These are phyloP conservation scores for Pochonia chlamydosporia DNA, from an alignment of 2,329 filamentous ascomycete genomes.

Conservation along the genomic window DNA sequence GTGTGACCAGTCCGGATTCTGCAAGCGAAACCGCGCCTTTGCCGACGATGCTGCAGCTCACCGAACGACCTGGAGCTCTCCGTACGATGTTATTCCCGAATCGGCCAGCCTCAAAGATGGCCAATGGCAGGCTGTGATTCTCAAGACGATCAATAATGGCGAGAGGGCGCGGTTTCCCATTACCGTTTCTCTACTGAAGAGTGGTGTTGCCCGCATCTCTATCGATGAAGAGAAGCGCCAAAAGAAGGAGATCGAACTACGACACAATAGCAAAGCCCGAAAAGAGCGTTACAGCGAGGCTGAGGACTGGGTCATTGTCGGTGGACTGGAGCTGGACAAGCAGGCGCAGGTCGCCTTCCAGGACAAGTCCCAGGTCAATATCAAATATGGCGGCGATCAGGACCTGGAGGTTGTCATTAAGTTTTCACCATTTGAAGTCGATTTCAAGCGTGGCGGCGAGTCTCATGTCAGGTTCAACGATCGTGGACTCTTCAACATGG, in stretches of 20 bases:
- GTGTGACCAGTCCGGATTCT: slow-evolving; percentile 93
- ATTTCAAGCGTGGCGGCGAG: slow-evolving; percentile 78
- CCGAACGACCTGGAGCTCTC: slow-evolving; percentile 66
- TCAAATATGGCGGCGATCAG: slow-evolving; percentile 72
- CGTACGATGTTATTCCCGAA: slow-evolving; percentile 69
- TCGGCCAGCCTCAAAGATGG: slow-evolving; percentile 74
- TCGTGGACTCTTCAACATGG: slow-evolving; percentile 83
- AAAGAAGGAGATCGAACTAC: slow-evolving; percentile 81
- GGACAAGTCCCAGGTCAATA: slow-evolving; percentile 61
- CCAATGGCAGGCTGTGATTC: slow-evolving; percentile 70
- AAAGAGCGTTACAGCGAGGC: slow-evolving; percentile 96
- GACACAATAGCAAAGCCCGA: slow-evolving; percentile 74
- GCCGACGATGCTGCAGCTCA: slow-evolving; percentile 68
- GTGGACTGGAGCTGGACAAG: slow-evolving; percentile 68
- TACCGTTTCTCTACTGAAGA: slow-evolving; percentile 82
- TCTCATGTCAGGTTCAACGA: slow-evolving; percentile 86
- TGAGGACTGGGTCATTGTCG: slow-evolving; percentile 79
- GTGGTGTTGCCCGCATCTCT: slow-evolving; percentile 78
- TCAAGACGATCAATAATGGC: slow-evolving; percentile 65
- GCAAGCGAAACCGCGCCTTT: slow-evolving; percentile 86
- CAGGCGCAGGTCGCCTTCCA: slow-evolving; percentile 63
- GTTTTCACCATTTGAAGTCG: slow-evolving; percentile 75
- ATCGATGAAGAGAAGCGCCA: slow-evolving; percentile 88
- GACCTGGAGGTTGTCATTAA: slow-evolving; percentile 78
- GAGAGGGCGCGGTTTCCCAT: slow-evolving; percentile 76